Conservation (phyloP, 176 grass and related monocot species). For the Hordeum marinum region DNA sequence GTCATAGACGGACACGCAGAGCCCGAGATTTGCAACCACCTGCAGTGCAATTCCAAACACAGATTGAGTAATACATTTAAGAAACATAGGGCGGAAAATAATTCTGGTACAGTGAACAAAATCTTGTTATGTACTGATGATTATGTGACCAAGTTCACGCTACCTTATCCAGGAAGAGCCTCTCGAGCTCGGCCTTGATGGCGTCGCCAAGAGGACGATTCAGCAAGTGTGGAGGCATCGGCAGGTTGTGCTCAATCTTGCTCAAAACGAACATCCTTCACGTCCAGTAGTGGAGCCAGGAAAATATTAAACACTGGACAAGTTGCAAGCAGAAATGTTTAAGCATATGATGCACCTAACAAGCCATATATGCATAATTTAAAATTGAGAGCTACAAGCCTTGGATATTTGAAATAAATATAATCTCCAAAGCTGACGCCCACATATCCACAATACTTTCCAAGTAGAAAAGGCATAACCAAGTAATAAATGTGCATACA, state of each 20-base stretch:
- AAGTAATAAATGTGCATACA: background rate
- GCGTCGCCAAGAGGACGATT: constrained; percentile 56
- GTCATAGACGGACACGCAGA: constrained; percentile 82
- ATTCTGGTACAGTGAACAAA: background rate
- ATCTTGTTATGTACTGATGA: background rate
- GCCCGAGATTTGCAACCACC: constrained; percentile 71
- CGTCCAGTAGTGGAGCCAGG: background rate
- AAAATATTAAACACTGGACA: background rate
- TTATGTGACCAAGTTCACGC: background rate
- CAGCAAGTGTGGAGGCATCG: constrained; percentile 72
- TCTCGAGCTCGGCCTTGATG: constrained; percentile 75
- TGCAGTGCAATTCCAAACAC: constrained; percentile 1
- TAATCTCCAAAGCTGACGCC: background rate
- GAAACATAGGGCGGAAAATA: background rate
- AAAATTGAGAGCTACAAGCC: background rate
- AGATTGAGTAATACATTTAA: background rate
- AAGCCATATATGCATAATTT: no score
- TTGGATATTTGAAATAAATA: background rate
- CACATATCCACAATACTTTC: background rate
- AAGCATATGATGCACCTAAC: background rate
- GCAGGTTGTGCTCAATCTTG: constrained; percentile 69
- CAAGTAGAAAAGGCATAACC: background rate
- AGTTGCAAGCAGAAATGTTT: background rate
- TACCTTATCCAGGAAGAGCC: constrained; percentile 85
- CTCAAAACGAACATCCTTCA: constrained; percentile 69